phyloP scores from a whole-genome alignment of 306 rosid species.

The Sphenostylis stenocarpa region DNA sequence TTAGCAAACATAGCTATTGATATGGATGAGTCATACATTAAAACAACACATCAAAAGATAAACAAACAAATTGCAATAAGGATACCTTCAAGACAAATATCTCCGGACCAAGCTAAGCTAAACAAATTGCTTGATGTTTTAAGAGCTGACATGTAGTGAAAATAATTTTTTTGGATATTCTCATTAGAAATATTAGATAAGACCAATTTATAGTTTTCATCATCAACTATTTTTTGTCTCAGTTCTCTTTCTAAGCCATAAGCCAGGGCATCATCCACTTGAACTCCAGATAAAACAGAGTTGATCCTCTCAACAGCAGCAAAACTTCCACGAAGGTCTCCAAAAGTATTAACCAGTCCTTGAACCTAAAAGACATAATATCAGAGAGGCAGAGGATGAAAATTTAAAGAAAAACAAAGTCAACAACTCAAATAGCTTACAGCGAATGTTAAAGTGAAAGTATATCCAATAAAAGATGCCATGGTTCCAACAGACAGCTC shows the following conservation, averaged over 20 bases:
- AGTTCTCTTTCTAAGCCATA: constrained; percentile 89
- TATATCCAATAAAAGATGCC: constrained; percentile 97
- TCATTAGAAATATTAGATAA: constrained; percentile 45
- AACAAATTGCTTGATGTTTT: constrained; percentile 65
- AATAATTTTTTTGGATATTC: constrained; percentile 44
- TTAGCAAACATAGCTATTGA: constrained; percentile 15
- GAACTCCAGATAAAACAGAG: constrained; percentile 74
- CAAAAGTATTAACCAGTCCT: constrained; percentile 92
- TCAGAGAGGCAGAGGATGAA: constrained; percentile 34
- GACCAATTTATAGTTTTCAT: constrained; percentile 67
- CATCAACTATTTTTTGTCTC: constrained; percentile 53
- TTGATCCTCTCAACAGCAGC: constrained; percentile 96
- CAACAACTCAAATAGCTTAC: constrained; percentile 53
- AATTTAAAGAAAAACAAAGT: constrained; percentile 8
- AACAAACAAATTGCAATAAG: constrained; percentile 23
- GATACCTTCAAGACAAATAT: constrained; percentile 88
- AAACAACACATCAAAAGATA: constrained; percentile 23
- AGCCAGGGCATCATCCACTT: constrained; percentile 89
- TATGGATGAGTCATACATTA: neutral
- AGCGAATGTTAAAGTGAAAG: constrained; percentile 95
- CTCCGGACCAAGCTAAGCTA: constrained; percentile 79
- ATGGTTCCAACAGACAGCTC: constrained; percentile 89
- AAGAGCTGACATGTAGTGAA: constrained; percentile 81
- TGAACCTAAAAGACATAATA: constrained; percentile 70
- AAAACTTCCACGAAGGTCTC: constrained; percentile 86